A percentile compares a stretch with the other conserved stretches of the same genome.
Conservation (phyloP, 805 yeast species). For the Nakazawaea ernobii region DNA sequence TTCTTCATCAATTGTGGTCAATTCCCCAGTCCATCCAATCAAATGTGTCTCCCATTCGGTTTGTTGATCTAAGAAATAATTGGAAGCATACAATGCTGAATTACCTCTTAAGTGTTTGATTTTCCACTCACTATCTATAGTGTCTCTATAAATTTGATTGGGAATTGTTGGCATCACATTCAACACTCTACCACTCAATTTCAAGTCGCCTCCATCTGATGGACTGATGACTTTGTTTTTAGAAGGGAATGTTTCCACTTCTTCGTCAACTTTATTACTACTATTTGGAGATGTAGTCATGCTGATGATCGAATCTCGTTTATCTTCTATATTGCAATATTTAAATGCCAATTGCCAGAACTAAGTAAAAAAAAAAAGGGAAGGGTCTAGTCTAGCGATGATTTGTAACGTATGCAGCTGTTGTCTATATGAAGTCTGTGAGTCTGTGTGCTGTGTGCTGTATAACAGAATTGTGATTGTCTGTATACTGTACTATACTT, state of each 20-base stretch:
- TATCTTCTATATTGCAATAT: neutral
- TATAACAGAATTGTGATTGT: too few species aligned
- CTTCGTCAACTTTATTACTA: conserved; percentile 12
- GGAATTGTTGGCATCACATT: conserved; percentile 67
- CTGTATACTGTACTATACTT: too few species aligned
- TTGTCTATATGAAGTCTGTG: too few species aligned
- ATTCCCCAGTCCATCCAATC: conserved; percentile 95
- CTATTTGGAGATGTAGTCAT: neutral
- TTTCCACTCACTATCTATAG: conserved; percentile 41
- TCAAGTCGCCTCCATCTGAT: conserved; percentile 20
- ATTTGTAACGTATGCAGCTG: too few species aligned
- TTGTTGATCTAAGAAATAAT: conserved; percentile 54
- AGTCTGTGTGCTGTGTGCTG: too few species aligned
- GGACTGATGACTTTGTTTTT: conserved; percentile 12
- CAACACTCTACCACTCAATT: conserved; percentile 60
- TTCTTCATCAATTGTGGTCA: conserved; percentile 28
- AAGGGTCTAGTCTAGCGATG: too few species aligned
- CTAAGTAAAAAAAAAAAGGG: too few species aligned
- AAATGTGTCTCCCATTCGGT: conserved; percentile 84
- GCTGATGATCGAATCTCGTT: neutral
- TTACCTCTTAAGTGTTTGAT: conserved; percentile 71
- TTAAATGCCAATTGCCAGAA: too few species aligned
- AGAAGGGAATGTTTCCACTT: conserved; percentile 21
- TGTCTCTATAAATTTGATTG: conserved; percentile 44
- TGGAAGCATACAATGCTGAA: conserved; percentile 76